Percentiles rank a stretch among this genome's conserved stretches.
Conservation (phyloP, 768 basidiomycete genomes). For the Amylocystis lapponica region DNA sequence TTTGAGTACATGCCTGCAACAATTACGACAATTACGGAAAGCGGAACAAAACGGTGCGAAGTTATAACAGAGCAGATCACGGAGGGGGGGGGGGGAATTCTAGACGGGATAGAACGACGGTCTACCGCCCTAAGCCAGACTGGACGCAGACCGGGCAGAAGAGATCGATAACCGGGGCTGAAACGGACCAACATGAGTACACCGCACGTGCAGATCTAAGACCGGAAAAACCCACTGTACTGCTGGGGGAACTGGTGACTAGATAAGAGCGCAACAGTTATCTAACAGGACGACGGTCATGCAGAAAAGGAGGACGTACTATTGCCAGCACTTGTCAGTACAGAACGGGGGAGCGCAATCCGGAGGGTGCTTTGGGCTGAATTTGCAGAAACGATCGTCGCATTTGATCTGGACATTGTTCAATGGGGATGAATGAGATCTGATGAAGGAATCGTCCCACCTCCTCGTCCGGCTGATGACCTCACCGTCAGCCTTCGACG, state of each 20-base stretch:
- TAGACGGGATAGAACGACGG: too few relatives aligned
- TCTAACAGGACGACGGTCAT: slow-evolving; percentile 16
- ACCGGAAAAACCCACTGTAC: slow-evolving; percentile 44
- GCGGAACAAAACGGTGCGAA: too few relatives aligned
- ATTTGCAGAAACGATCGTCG: slow-evolving; percentile 61
- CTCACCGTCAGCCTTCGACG: slow-evolving; percentile 11
- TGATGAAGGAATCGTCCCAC: slow-evolving; percentile 29
- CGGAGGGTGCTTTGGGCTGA: slow-evolving; percentile 57
- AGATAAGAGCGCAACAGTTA: slow-evolving; percentile 17
- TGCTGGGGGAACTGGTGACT: slow-evolving; percentile 71
- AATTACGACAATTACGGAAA: too few relatives aligned
- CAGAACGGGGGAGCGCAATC: slow-evolving; percentile 55
- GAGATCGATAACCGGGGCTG: slow-evolving; percentile 25
- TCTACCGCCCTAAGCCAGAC: slow-evolving; percentile 6
- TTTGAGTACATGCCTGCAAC: too few relatives aligned
- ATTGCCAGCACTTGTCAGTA: slow-evolving; percentile 66
- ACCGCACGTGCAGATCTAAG: too few relatives aligned
- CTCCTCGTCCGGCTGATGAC: slow-evolving; percentile 51
- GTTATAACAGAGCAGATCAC: too few relatives aligned
- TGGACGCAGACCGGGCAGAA: slow-evolving; percentile 23
- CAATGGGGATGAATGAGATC: slow-evolving; percentile 16
- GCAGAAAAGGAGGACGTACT: slow-evolving; percentile 40
- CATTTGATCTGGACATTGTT: slow-evolving; percentile 50
- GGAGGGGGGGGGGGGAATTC: too few relatives aligned
- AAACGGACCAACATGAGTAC: slow-evolving; percentile 1